phyloP scores from a whole-genome alignment of 2,329 filamentous ascomycete species.

The Paraphoma chrysanthemicola region DNA sequence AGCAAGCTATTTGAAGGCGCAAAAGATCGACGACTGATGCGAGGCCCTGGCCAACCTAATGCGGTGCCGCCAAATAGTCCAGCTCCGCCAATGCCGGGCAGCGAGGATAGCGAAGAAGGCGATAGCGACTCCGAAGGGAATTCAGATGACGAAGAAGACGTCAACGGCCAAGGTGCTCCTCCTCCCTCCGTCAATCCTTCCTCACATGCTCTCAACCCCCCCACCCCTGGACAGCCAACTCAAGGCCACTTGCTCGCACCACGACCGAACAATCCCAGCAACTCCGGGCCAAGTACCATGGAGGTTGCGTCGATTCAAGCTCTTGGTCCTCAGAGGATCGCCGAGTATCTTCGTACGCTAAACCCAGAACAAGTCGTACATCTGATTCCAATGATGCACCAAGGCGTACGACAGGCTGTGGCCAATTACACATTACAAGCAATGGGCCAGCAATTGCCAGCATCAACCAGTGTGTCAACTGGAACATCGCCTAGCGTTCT shows the following conservation, averaged over 20 bases:
- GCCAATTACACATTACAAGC: background rate
- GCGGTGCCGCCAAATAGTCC: background rate
- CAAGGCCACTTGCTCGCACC: background rate
- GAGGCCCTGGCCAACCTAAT: background rate
- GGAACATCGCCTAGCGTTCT: background rate
- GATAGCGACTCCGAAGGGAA: conserved; percentile 1
- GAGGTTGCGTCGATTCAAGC: background rate
- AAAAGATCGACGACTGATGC: background rate
- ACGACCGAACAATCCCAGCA: background rate
- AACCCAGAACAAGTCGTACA: conserved; percentile 9
- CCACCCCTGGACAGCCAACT: background rate
- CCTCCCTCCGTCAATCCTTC: background rate
- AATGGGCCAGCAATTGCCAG: background rate
- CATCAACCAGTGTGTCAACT: background rate
- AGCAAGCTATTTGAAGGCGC: conserved; percentile 27
- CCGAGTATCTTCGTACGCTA: conserved; percentile 16
- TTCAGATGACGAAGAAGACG: conserved; percentile 5
- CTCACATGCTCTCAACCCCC: background rate
- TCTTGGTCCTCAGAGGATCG: background rate
- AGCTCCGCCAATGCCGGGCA: background rate
- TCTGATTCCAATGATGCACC: conserved; percentile 11
- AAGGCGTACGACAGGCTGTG: conserved; percentile 6
- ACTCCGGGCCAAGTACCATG: background rate
- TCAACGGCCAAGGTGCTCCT: too few species aligned
- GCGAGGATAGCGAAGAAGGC: conserved; percentile 6